phyloP scores from a whole-genome alignment of 2,329 filamentous ascomycete species.

The Diaporthe amygdali region DNA sequence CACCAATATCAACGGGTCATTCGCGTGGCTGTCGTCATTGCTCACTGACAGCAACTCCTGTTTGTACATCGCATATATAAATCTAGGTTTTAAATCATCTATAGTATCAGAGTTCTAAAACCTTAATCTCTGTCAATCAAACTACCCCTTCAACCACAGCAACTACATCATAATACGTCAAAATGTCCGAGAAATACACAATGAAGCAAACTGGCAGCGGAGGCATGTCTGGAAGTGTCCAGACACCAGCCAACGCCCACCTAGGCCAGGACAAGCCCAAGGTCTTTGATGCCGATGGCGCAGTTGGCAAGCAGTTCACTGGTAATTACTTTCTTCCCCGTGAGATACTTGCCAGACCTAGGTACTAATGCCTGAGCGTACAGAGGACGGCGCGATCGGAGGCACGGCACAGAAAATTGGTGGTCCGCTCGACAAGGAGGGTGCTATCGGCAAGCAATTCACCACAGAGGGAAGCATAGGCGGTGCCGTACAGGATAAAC shows the following conservation, averaged over 20 bases:
- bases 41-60: too few species aligned
- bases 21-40: conserved; percentile 12
- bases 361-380: not conserved
- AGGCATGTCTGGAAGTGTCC: conserved; percentile 21
- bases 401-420: conserved; percentile 56
- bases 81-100: not conserved
- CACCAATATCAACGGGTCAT: conserved; percentile 13
- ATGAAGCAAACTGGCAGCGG: conserved; percentile 20
- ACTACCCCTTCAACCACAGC: not conserved
- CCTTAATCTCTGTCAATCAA: not conserved
- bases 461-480: conserved; percentile 57
- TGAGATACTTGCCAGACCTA: not conserved
- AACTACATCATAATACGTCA: not conserved
- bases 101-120: not conserved
- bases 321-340: conserved; percentile 34
- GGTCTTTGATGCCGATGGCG: conserved; percentile 53
- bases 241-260: conserved; percentile 32
- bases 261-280: conserved; percentile 39
- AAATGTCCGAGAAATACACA: conserved; percentile 25
- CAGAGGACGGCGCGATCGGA: conserved; percentile 54
- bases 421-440: conserved; percentile 54
- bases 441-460: conserved; percentile 60
- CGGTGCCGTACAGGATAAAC: conserved; percentile 52
- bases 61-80: not conserved
- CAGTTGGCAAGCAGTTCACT: conserved; percentile 62